Evolutionary conservation across 345 rosid species (phyloP).

Genomic region (Luvunga scandens): DNA sequence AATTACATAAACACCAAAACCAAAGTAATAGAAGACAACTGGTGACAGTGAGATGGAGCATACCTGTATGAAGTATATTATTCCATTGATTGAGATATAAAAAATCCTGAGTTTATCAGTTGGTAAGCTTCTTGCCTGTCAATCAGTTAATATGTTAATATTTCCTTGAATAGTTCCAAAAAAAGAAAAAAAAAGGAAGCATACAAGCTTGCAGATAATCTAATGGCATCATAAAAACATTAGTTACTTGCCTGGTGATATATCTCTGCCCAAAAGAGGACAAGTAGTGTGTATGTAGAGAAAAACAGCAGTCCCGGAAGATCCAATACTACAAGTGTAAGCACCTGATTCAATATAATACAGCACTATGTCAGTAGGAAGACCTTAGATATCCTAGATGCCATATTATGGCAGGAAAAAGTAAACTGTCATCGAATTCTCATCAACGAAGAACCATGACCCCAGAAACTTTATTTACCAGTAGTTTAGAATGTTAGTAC

Average conservation of each 20-base stretch:
- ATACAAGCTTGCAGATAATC: neutral
- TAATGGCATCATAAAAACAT: neutral
- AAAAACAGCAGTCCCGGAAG: conserved; percentile 90
- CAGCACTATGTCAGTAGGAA: conserved; percentile 13
- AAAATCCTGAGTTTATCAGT: conserved; percentile 76
- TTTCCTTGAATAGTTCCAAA: neutral
- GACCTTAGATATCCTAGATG: neutral
- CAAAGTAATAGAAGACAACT: neutral
- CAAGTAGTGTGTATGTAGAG: conserved; percentile 89
- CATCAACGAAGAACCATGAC: neutral
- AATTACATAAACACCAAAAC: neutral
- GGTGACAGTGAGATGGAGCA: neutral
- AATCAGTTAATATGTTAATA: conserved; percentile 24
- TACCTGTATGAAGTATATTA: conserved; percentile 81
- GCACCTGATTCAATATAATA: conserved; percentile 50
- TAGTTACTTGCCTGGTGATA: conserved; percentile 82
- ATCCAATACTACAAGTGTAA: conserved; percentile 63
- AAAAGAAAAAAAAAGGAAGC: neutral
- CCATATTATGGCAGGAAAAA: neutral
- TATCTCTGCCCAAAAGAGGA: conserved; percentile 99
- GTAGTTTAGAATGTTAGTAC: neutral
- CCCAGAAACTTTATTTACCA: neutral
- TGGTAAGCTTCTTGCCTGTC: conserved; percentile 96
- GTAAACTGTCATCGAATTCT: neutral
- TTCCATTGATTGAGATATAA: conserved; percentile 60